Conservation (phyloP, 2,329 filamentous ascomycete genomes). For the Camptophora hylomeconis region DNA sequence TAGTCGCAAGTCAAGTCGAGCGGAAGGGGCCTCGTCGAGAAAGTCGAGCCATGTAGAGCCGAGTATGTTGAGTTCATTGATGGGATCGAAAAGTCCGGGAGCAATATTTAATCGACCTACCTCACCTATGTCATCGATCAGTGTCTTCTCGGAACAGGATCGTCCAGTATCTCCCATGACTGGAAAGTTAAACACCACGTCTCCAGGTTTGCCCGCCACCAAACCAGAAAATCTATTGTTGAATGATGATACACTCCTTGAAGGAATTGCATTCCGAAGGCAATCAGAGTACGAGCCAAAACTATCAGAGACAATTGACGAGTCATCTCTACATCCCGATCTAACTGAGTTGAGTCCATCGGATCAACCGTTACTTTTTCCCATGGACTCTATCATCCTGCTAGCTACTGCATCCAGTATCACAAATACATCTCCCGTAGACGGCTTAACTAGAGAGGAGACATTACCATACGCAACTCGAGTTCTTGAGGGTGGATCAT, state of each 20-base stretch:
- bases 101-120: too few species aligned
- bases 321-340: constrained; percentile 43
- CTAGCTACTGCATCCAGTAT: constrained; percentile 70
- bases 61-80: constrained; percentile 11
- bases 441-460: constrained; percentile 84
- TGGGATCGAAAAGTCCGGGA: constrained; percentile 10
- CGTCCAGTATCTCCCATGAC: not conserved
- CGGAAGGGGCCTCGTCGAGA: constrained; percentile 7
- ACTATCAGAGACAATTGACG: constrained; percentile 22
- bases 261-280: constrained; percentile 68
- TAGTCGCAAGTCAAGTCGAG: constrained; percentile 8
- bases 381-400: constrained; percentile 81
- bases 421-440: constrained; percentile 72
- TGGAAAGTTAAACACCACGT: constrained; percentile 4
- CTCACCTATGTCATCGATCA: too few species aligned
- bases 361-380: constrained; percentile 65
- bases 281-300: constrained; percentile 26
- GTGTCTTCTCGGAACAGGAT: not conserved
- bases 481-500: constrained; percentile 75
- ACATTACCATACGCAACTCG: constrained; percentile 81
- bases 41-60: constrained; percentile 9
- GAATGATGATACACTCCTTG: constrained; percentile 86
- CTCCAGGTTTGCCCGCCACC: constrained; percentile 14
- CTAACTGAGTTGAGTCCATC: constrained; percentile 59
- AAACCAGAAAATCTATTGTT: constrained; percentile 60